Percentiles rank a stretch among this genome's conserved stretches.
Conservation (phyloP, 805 yeast genomes). For the Pichia nanzhaoensis region DNA sequence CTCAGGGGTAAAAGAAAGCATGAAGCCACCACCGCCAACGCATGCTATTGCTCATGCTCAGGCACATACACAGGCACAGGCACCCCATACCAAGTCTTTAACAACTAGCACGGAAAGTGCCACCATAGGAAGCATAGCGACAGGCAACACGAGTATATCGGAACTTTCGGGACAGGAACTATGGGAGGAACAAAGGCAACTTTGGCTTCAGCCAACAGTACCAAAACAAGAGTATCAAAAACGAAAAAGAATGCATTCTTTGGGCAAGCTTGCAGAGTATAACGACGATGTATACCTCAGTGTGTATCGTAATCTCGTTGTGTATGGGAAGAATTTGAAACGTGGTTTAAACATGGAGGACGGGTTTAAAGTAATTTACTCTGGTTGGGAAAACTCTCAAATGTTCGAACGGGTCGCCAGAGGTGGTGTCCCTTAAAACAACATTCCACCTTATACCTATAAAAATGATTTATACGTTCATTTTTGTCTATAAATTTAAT, state of each 20-base stretch:
- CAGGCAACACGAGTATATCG: background rate
- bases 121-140: background rate
- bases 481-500: background rate
- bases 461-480: background rate
- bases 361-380: slow-evolving; percentile 61
- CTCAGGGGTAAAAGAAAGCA: too few species aligned
- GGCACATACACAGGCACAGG: background rate
- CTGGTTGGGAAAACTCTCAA: slow-evolving; percentile 79
- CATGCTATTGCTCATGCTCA: too few species aligned
- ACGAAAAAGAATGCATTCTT: slow-evolving; percentile 15
- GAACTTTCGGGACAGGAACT: slow-evolving; percentile 21
- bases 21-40: too few species aligned
- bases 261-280: slow-evolving; percentile 29
- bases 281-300: slow-evolving; percentile 39
- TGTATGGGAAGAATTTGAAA: slow-evolving; percentile 60
- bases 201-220: slow-evolving; percentile 51
- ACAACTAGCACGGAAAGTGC: background rate
- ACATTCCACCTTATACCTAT: too few species aligned
- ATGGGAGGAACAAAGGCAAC: slow-evolving; percentile 63
- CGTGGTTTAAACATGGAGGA: slow-evolving; percentile 70
- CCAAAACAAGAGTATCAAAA: background rate
- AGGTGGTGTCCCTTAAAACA: slow-evolving; percentile 14
- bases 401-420: slow-evolving; percentile 40
- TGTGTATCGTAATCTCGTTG: slow-evolving; percentile 64
- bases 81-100: background rate